Conservation (phyloP, 768 basidiomycete genomes). For the Tylopilus intermedius region DNA sequence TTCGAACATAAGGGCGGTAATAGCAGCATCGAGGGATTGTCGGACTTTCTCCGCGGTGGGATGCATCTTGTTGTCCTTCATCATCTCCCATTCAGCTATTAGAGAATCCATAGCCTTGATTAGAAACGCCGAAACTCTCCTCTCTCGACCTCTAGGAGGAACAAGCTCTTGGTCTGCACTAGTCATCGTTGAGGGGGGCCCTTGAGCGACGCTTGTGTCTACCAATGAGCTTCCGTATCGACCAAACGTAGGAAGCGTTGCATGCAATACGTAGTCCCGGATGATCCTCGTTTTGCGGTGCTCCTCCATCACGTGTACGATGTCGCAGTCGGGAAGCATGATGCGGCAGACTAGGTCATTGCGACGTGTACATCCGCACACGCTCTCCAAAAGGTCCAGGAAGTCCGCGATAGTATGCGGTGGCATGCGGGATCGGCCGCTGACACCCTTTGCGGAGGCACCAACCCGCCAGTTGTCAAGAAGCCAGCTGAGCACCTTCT, state of each 20-base stretch:
- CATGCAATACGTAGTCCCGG: constrained; percentile 64
- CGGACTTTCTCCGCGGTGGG: constrained; percentile 62
- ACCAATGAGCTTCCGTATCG: constrained; percentile 7
- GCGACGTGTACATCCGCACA: constrained; percentile 52
- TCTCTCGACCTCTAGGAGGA: constrained; percentile 54
- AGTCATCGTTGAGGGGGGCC: constrained; percentile 4
- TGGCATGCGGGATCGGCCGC: constrained; percentile 41
- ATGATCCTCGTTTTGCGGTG: constrained; percentile 55
- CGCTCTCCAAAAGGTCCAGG: constrained; percentile 54
- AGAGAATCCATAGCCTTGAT: constrained; percentile 56
- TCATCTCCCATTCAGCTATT: constrained; percentile 43
- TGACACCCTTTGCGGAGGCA: constrained; percentile 35
- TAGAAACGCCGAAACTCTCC: constrained; percentile 58
- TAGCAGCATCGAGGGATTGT: constrained; percentile 61
- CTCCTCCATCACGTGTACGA: constrained; percentile 57
- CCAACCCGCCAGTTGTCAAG: constrained; percentile 60
- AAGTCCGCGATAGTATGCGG: constrained; percentile 57
- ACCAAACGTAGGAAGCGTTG: constrained; percentile 48
- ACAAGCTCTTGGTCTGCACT: constrained; percentile 31
- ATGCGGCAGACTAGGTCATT: constrained; percentile 44
- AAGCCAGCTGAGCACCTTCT: constrained; percentile 81
- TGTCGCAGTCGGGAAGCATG: constrained; percentile 64
- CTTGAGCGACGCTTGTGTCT: neutral
- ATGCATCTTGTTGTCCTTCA: constrained; percentile 29
- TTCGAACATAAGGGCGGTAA: constrained; percentile 67